These are phyloP conservation scores for Plantago major DNA, from an alignment of 257 asterid species.

Conservation along the genomic window DNA sequence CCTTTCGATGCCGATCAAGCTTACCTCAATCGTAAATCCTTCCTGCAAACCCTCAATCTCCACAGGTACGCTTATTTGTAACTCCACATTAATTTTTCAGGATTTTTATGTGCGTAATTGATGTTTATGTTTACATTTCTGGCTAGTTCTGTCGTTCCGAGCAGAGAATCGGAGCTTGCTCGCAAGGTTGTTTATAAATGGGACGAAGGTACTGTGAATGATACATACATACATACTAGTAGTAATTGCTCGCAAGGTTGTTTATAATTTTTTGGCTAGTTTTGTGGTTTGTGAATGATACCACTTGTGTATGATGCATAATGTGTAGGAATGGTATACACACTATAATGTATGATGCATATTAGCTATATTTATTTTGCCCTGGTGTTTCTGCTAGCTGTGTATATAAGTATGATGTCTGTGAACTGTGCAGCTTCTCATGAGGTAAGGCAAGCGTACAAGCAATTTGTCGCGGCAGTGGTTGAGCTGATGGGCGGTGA, in stretches of 20 bases:
- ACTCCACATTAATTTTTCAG: background rate
- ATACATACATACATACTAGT: no score
- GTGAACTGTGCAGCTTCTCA: slow-evolving; percentile 52
- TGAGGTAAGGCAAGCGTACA: slow-evolving; percentile 72
- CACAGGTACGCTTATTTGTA: slow-evolving; percentile 33
- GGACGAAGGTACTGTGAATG: slow-evolving; percentile 92
- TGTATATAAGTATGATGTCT: slow-evolving; percentile 1
- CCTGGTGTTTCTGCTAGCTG: background rate
- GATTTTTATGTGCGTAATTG: slow-evolving; percentile 1
- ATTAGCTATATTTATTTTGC: background rate
- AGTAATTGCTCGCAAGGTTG: no score
- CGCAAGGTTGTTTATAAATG: slow-evolving; percentile 59
- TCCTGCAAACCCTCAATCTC: slow-evolving; percentile 49
- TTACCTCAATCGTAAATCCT: slow-evolving; percentile 65
- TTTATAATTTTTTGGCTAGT: no score
- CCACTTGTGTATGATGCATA: background rate
- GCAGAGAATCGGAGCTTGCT: slow-evolving; percentile 71
- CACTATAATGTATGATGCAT: background rate
- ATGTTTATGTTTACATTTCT: slow-evolving; percentile 6
- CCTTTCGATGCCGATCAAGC: slow-evolving; percentile 96
- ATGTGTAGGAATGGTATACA: background rate
- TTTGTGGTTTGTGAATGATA: no score
- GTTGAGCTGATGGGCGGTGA: slow-evolving; percentile 80
- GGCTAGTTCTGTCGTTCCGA: slow-evolving; percentile 50
- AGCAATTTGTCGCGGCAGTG: slow-evolving; percentile 61